Evolutionary conservation across 73 alveolate genomes (phyloP).

Genomic region (Paramecium octaurelia): DNA sequence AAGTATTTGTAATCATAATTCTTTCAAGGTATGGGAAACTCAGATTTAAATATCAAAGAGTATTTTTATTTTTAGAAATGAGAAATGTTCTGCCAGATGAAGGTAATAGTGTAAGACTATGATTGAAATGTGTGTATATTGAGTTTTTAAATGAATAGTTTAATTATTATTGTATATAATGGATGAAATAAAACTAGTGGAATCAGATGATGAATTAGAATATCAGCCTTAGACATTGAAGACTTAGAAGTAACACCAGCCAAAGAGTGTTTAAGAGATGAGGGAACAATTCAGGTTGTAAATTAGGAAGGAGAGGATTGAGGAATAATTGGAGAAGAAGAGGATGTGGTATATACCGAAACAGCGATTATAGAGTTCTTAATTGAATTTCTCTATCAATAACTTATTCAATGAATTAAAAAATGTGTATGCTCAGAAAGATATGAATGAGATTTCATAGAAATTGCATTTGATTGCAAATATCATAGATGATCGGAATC

Average conservation of each 20-base stretch:
- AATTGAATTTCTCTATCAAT: neutral
- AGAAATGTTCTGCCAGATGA: too few species aligned
- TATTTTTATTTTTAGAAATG: neutral
- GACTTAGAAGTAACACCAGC: neutral
- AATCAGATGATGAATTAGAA: constrained; percentile 22
- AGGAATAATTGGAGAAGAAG: constrained; percentile 26
- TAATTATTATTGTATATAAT: neutral
- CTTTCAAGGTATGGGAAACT: neutral
- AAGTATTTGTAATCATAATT: neutral
- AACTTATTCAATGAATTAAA: neutral
- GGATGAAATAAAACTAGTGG: constrained; percentile 29
- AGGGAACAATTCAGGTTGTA: neutral
- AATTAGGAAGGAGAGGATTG: neutral
- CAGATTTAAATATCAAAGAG: neutral
- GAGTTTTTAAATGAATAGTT: neutral
- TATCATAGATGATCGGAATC: neutral
- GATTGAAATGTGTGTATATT: neutral
- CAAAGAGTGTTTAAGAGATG: constrained; percentile 14
- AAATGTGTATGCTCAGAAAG: neutral
- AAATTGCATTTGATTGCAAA: neutral
- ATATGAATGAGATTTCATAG: neutral
- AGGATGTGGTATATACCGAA: constrained; percentile 40
- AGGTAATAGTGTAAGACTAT: neutral
- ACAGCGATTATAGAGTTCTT: neutral
- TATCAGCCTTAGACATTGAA: neutral